These are phyloP conservation scores for Diutina catenulata DNA, from an alignment of 1,139 yeast genomes.

Conservation along the genomic window DNA sequence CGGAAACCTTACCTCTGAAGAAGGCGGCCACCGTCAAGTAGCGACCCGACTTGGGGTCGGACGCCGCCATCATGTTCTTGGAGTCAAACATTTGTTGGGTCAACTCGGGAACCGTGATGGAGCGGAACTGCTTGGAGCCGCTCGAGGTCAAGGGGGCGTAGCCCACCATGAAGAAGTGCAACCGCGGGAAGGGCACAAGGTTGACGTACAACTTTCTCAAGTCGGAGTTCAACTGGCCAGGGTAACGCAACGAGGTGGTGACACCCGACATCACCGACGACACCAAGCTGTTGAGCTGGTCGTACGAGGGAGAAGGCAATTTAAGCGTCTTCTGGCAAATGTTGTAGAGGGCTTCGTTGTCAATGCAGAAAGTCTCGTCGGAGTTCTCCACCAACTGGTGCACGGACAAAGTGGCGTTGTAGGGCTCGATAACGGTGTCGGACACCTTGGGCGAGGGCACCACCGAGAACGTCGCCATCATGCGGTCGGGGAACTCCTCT, in stretches of 20 bases:
- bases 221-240: slow-evolving; percentile 89
- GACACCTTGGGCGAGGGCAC: slow-evolving; percentile 86
- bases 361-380: slow-evolving; percentile 90
- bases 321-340: slow-evolving; percentile 80
- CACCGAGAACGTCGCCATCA: slow-evolving; percentile 92
- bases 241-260: slow-evolving; percentile 79
- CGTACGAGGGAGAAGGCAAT: slow-evolving; percentile 65
- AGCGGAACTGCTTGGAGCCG: slow-evolving; percentile 71
- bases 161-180: slow-evolving; percentile 91
- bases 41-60: slow-evolving; percentile 84
- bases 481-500: slow-evolving; percentile 87
- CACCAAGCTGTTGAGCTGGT: slow-evolving; percentile 69
- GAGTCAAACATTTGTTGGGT: slow-evolving; percentile 91
- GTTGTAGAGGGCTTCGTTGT: slow-evolving; percentile 84
- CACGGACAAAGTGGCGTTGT: slow-evolving; percentile 84
- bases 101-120: slow-evolving; percentile 78
- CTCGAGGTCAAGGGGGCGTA: slow-evolving; percentile 82
- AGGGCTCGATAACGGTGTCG: slow-evolving; percentile 90
- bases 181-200: slow-evolving; percentile 88
- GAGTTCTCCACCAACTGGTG: slow-evolving; percentile 86
- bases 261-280: slow-evolving; percentile 92
- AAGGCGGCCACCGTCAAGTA: slow-evolving; percentile 91
- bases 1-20: slow-evolving; percentile 86
- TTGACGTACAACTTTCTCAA: slow-evolving; percentile 86
- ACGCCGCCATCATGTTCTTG: slow-evolving; percentile 91